phyloP scores from a whole-genome alignment of 164 flowering plant genomes.

The Vitis cinerea region DNA sequence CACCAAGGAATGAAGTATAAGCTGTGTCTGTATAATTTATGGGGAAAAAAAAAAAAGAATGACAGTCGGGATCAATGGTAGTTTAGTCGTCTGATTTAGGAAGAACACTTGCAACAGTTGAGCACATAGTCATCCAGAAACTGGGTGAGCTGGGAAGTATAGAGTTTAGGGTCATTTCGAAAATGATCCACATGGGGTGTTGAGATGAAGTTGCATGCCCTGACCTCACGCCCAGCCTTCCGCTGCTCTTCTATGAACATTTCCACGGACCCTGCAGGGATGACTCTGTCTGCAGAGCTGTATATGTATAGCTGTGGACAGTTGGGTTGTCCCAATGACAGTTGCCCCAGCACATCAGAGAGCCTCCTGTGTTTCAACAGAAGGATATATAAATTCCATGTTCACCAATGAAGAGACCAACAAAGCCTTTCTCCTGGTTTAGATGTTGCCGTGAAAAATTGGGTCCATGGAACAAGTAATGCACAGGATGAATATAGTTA shows the following conservation, averaged over 20 bases:
- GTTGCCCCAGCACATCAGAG: constrained; percentile 54
- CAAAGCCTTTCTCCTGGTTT: too few species aligned
- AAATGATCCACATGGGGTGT: constrained; percentile 98
- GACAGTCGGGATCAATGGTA: background rate
- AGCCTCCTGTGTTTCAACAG: constrained; percentile 67
- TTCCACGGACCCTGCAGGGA: constrained; percentile 80
- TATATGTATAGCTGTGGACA: constrained; percentile 48
- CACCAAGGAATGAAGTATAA: too few species aligned
- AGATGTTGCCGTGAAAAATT: too few species aligned
- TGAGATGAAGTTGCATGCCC: constrained; percentile 80
- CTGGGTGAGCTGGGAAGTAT: constrained; percentile 71
- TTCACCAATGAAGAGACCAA: background rate
- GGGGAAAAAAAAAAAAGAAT: constrained; percentile 2
- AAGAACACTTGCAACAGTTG: constrained; percentile 39
- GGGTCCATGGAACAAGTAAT: too few species aligned
- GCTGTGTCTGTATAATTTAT: too few species aligned
- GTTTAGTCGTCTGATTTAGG: background rate
- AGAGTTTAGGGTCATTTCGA: constrained; percentile 74
- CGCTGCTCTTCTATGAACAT: constrained; percentile 80
- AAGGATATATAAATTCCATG: background rate
- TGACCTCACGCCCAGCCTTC: constrained; percentile 73
- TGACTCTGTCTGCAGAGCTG: constrained; percentile 36
- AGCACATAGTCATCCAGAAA: constrained; percentile 83
- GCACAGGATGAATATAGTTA: too few species aligned
- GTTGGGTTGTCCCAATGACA: constrained; percentile 71